Conservation (phyloP, 306 rosid species). For the Cajanus cajan region DNA sequence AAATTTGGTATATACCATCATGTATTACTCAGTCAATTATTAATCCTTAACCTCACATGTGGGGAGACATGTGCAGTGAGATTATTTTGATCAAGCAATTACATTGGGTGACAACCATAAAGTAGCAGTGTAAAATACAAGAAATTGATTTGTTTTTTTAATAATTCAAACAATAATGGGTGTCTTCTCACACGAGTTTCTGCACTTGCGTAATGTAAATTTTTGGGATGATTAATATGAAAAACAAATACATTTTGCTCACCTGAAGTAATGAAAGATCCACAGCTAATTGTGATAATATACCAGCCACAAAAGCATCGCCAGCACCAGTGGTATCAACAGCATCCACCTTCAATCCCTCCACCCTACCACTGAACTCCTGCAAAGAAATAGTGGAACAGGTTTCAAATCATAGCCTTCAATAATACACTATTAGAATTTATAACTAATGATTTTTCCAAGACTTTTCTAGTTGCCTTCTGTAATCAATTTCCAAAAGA, state of each 20-base stretch:
- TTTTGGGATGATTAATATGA: neutral
- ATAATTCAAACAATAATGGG: neutral
- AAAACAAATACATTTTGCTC: slow-evolving; percentile 11
- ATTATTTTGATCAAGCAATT: neutral
- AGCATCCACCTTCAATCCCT: slow-evolving; percentile 81
- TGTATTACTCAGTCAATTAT: neutral
- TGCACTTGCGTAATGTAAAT: neutral
- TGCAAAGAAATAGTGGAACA: slow-evolving; percentile 35
- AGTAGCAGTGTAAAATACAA: neutral
- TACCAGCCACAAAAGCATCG: slow-evolving; percentile 98
- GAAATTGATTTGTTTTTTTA: neutral
- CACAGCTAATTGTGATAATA: slow-evolving; percentile 68
- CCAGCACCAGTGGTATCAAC: slow-evolving; percentile 98
- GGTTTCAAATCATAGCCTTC: slow-evolving; percentile 13
- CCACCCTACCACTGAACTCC: slow-evolving; percentile 83
- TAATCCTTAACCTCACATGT: neutral
- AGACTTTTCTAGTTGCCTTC: neutral
- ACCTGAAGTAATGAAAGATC: slow-evolving; percentile 89
- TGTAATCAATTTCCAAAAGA: neutral
- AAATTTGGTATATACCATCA: too few species aligned
- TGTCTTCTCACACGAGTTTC: neutral
- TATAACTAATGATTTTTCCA: neutral
- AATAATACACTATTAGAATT: neutral
- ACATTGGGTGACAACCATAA: neutral
- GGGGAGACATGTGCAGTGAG: neutral